Evolutionary conservation across 1,284 basidiomycete species (phyloP).

Genomic region (Vanrija sp.): DNA sequence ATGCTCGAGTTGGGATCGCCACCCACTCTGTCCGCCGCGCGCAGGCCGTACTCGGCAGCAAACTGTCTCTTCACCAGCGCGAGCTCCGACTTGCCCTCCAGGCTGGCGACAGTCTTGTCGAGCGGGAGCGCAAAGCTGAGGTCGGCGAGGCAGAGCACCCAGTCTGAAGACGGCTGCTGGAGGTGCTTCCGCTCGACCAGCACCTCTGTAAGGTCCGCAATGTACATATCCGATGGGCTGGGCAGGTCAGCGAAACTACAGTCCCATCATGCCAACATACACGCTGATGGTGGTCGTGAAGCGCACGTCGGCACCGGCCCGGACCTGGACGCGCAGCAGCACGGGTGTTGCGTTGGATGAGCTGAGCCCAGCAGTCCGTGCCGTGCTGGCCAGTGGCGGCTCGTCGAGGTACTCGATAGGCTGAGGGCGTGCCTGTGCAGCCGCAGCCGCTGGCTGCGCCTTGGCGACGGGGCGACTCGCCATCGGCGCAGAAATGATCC

Average conservation of each 20-base stretch:
- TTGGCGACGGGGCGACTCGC: background rate
- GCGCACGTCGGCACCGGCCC: constrained; percentile 72
- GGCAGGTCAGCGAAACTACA: background rate
- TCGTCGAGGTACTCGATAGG: background rate
- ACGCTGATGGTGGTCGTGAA: constrained; percentile 82
- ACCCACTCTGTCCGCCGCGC: constrained; percentile 50
- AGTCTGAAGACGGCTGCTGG: constrained; percentile 69
- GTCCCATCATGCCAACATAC: constrained; percentile 55
- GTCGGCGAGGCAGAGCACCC: constrained; percentile 74
- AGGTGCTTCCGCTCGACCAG: constrained; percentile 70
- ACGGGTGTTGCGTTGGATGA: constrained; percentile 32
- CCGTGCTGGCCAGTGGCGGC: background rate
- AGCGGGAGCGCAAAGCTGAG: constrained; percentile 80
- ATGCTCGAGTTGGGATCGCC: constrained; percentile 93
- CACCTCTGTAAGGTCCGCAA: constrained; percentile 88
- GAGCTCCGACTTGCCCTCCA: constrained; percentile 81
- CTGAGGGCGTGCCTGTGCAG: background rate
- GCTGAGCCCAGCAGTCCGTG: background rate
- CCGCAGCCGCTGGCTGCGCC: background rate
- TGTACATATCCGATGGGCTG: constrained; percentile 90
- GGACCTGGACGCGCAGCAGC: constrained; percentile 72
- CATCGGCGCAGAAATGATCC: constrained; percentile 19
- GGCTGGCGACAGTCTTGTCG: constrained; percentile 89
- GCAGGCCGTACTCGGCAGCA: constrained; percentile 60
- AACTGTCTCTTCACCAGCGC: constrained; percentile 74